Evolutionary conservation across 1,284 basidiomycete genomes (phyloP).

Genomic region (Limonomyces culmigenus): DNA sequence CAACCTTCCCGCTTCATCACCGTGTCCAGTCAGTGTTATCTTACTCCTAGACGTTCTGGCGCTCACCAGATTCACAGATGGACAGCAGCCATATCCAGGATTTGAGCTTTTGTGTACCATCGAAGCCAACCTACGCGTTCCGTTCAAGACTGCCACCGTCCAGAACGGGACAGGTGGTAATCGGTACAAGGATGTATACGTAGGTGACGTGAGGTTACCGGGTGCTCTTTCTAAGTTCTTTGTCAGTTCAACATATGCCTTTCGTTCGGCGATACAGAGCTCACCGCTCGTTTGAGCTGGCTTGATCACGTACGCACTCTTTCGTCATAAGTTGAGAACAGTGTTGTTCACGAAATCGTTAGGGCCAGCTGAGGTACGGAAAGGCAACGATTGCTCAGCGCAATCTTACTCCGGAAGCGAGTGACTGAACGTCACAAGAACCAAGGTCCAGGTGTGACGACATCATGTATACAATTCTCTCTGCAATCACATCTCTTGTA

Average conservation of each 20-base stretch:
- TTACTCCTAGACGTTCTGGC: not conserved
- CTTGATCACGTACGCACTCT: slow-evolving; percentile 2
- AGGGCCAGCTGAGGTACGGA: too few species aligned
- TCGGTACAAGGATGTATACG: slow-evolving; percentile 2
- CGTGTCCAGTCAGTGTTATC: slow-evolving; percentile 1
- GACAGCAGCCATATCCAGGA: slow-evolving; percentile 1
- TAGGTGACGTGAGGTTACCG: slow-evolving; percentile 1
- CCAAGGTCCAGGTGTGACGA: too few species aligned
- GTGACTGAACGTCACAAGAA: too few species aligned
- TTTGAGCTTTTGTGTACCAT: slow-evolving; percentile 5
- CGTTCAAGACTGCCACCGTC: not conserved
- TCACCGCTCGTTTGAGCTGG: slow-evolving; percentile 5
- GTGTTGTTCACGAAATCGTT: too few species aligned
- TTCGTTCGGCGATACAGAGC: slow-evolving; percentile 4
- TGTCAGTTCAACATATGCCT: slow-evolving; percentile 5
- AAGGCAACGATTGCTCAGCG: too few species aligned
- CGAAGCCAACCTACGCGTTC: not conserved
- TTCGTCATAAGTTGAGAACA: too few species aligned
- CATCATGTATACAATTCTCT: too few species aligned
- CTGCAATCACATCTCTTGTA: too few species aligned
- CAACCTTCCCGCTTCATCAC: slow-evolving; percentile 3
- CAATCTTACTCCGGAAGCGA: too few species aligned
- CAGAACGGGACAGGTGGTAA: not conserved
- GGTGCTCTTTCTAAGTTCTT: not conserved
- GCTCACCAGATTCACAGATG: not conserved